phyloP scores from a whole-genome alignment of 192 early-diverging fungal species.

The Mortierella alpina region DNA sequence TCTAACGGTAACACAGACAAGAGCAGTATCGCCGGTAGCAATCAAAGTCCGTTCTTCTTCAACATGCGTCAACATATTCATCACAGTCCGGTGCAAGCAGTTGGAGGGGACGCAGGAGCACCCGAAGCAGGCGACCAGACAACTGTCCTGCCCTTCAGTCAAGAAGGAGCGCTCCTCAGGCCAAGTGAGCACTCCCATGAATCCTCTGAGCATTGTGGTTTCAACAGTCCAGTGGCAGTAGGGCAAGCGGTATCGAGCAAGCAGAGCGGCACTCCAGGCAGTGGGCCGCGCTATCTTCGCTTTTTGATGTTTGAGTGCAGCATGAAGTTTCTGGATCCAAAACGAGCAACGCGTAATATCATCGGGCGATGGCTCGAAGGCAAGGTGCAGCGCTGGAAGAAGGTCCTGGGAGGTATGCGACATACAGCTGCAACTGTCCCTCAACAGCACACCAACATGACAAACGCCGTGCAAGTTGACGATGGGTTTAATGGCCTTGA shows the following conservation, averaged over 20 bases:
- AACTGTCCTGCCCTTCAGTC: no score
- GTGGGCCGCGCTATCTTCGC: constrained; percentile 28
- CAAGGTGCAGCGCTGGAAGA: constrained; percentile 48
- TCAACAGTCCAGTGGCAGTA: no score
- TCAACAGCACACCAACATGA: background rate
- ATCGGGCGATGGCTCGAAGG: constrained; percentile 47
- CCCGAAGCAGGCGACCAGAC: no score
- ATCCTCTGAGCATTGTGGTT: no score
- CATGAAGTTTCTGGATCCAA: constrained; percentile 53
- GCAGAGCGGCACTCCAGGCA: background rate
- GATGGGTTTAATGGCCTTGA: background rate
- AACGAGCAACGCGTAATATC: constrained; percentile 39
- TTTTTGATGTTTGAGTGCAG: constrained; percentile 40
- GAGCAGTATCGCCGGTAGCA: background rate
- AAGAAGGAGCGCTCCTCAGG: no score
- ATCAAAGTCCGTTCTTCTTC: constrained; percentile 11
- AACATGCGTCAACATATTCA: constrained; percentile 13
- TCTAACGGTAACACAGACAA: background rate
- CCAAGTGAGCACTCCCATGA: no score
- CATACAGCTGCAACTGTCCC: background rate
- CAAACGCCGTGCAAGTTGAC: background rate
- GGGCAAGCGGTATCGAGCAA: background rate
- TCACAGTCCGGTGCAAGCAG: no score
- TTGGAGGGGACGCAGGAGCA: no score
- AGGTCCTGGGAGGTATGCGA: constrained; percentile 21